A percentile compares a stretch with the other conserved stretches of the same genome.
These are phyloP conservation scores for Lupinus albus DNA, from an alignment of 306 rosid genomes.

Conservation along the genomic window DNA sequence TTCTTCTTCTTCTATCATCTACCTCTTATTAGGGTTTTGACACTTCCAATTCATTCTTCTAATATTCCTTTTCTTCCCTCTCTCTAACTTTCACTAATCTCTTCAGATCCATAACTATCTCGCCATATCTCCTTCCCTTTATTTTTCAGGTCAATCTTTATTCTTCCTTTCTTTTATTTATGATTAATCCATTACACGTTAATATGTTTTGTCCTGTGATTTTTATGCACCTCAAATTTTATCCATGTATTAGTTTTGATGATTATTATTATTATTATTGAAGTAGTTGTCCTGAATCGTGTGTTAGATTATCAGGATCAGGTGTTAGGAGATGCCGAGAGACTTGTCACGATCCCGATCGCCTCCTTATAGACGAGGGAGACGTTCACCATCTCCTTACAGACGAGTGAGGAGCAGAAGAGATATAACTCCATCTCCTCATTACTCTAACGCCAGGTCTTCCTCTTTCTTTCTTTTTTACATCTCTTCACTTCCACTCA, in stretches of 20 bases:
- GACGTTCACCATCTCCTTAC: slow-evolving; percentile 89
- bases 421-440: slow-evolving; percentile 84
- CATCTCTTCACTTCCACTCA: slow-evolving; percentile 28
- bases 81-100: neutral
- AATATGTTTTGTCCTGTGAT: neutral
- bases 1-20: slow-evolving; percentile 3
- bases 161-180: neutral
- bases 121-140: slow-evolving; percentile 11
- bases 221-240: slow-evolving; percentile 8
- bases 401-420: slow-evolving; percentile 80
- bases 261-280: neutral
- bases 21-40: slow-evolving; percentile 39
- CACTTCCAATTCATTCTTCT: slow-evolving; percentile 28
- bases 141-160: slow-evolving; percentile 40
- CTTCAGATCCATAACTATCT: neutral
- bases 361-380: slow-evolving; percentile 77
- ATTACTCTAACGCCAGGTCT: slow-evolving; percentile 87
- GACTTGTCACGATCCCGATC: slow-evolving; percentile 86
- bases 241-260: slow-evolving; percentile 26
- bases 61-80: neutral
- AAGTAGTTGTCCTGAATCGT: neutral
- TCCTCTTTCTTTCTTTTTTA: slow-evolving; percentile 56
- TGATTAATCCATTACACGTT: neutral
- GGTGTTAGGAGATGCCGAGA: slow-evolving; percentile 72
- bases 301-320: slow-evolving; percentile 35